Evolutionary conservation across 1,284 basidiomycete genomes (phyloP), one percentile per base, ranked within the genome.

Genomic region (Anthracocystis setariae): DNA sequence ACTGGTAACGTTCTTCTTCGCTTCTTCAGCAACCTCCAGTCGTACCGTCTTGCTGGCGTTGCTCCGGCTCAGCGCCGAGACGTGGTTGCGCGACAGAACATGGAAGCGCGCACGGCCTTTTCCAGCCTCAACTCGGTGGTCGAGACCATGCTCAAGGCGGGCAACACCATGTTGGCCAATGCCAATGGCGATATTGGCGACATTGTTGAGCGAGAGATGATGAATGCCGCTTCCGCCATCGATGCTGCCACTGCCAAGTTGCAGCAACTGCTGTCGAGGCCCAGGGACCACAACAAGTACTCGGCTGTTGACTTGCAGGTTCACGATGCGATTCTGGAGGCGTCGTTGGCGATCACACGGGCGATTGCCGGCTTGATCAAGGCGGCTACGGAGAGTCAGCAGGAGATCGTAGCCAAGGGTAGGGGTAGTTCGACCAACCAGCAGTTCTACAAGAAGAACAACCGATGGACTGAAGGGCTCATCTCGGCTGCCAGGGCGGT

Each of bases 361-460:
- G 95, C 95, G 37, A 98, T 99, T 78, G 92, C 89, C 5, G 90
- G 94, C 25, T 89, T 99, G 64, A 98, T 99, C 82, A 89, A 92
- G 82, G 94, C 95, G 5, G 94, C 96, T 5, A 97, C 95, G 1
- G 95, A 95, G 48, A 94, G 92, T 45, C 96, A 99, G 84, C 90
- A 97, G 83, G 96, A 99, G 85, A 99, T 98, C 68, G 96, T 98
- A 46, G 90, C 91, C 4, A 90, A 95, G 84, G 96, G 96, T 68
- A 92, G 90, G 83, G 95, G 95, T 5, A 91, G 92, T 12, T 93
- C 90, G 83, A 89, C 93, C 23, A 82, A 82, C 56, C 93, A 96
- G 84, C 95, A 98, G 81, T 99, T 99, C 88, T 98, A 98, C 89
- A 99, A 99, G 87, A 90, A 92, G 69, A 97, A 99, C 89, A 98